Base-by-base conservation (phyloP, 2,329 filamentous ascomycete species). In the Fusarium algeriense region DNA sequence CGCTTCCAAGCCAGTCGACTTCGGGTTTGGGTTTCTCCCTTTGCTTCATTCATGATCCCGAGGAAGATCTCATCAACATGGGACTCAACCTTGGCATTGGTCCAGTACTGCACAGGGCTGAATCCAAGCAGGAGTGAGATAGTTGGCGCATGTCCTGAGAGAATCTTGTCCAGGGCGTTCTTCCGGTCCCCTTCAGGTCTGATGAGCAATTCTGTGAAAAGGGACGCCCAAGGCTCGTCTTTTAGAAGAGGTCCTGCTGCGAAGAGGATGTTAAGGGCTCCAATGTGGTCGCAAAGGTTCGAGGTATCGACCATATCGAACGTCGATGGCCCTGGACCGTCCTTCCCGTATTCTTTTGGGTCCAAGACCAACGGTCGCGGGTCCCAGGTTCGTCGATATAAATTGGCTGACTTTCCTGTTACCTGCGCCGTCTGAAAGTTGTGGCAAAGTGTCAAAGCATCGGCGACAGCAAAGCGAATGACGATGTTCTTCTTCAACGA, bases 241-340 rank as follows among this genome's bases (percentile, higher is more conserved):
- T 81, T 82, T 13, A 91, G 78, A 12, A 91, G 69, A 4, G 87
- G 86, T 0, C 79, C 71, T 0, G 84, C 77, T 1, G 87, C 58
- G 76, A 88, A 71, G 26, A 83, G 64, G 9, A 83, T 71, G 26
- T 82, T 79, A 19, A 85, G 67, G 5, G 79, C 71, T 2, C 80
- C 82, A 14, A 84, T 76, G 38, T 83, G 81, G 44, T 83, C 83
- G 7, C 78, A 75, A 4, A 85, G 73, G 49, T 84, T 83, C 4
- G 82, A 83, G 0, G 87, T 88, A 67, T 91, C 88, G 58, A 91
- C 86, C 7, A 86, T 80, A 72, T 90, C 84, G 70, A 90, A 91
- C 6, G 59, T 46, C 7, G 69, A 77, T 1, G 86, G 84, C 1
- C 81, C 84, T 17, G 59, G 53, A 4, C 75, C 74, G 10, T 55